These are phyloP conservation scores for Graphiopsis chlorocephala DNA, from an alignment of 2,329 filamentous ascomycete genomes.

Conservation along the genomic window DNA sequence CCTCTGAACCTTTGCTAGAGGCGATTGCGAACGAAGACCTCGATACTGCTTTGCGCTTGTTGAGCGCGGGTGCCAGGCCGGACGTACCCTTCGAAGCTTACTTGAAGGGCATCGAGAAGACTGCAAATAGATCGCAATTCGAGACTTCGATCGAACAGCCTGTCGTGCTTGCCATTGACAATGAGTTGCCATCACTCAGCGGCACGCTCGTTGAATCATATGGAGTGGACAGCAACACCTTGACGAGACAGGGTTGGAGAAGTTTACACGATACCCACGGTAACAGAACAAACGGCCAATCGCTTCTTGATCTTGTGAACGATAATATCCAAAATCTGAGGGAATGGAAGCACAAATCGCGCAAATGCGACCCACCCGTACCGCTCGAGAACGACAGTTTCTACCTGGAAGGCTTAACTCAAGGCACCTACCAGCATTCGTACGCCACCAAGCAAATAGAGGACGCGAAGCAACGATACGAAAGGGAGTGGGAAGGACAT, in stretches of 20 bases:
- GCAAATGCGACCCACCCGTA: conserved; percentile 26
- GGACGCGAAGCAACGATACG: conserved; percentile 37
- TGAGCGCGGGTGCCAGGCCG: conserved; percentile 61
- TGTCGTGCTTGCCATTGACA: conserved; percentile 58
- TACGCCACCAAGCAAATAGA: conserved; percentile 44
- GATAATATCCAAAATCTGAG: conserved; percentile 51
- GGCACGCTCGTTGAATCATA: conserved; percentile 53
- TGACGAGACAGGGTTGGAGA: conserved; percentile 45
- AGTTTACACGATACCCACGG: conserved; percentile 34
- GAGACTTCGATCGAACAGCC: conserved; percentile 58
- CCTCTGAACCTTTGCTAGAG: conserved; percentile 54
- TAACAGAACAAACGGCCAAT: conserved; percentile 42
- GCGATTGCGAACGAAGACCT: conserved; percentile 57
- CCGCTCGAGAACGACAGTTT: conserved; percentile 42
- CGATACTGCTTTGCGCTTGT: conserved; percentile 56
- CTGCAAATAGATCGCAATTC: conserved; percentile 57
- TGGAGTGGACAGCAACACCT: conserved; percentile 64
- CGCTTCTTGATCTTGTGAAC: conserved; percentile 61
- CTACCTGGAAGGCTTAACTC: conserved; percentile 52
- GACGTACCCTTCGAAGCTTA: conserved; percentile 62
- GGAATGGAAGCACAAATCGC: conserved; percentile 42
- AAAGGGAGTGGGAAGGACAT: conserved; percentile 35
- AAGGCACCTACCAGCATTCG: conserved; percentile 62
- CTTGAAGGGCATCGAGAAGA: conserved; percentile 62
- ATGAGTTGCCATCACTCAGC: conserved; percentile 53